These are phyloP conservation scores for Nitzschia sp. DNA, from an alignment of 108 stramenopile species.

Conservation along the genomic window DNA sequence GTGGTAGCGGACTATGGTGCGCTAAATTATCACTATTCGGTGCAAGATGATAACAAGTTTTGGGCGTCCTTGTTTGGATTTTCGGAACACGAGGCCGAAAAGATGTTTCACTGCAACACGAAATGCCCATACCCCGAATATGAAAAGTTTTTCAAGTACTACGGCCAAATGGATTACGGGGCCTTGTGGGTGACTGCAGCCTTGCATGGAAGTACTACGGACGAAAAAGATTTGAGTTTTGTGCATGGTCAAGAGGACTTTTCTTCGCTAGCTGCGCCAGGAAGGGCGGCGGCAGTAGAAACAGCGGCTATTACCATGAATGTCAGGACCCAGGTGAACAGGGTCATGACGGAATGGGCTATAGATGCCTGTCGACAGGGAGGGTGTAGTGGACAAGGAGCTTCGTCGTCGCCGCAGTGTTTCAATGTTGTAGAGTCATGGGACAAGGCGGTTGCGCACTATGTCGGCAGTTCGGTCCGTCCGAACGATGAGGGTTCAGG, in stretches of 20 bases:
- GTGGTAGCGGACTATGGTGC: constrained; percentile 18
- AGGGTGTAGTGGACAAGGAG: constrained; percentile 23
- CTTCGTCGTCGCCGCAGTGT: constrained; percentile 8
- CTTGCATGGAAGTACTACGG: constrained; percentile 9
- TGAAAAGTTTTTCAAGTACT: constrained; percentile 55
- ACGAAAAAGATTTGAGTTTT: constrained; percentile 21
- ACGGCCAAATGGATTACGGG: constrained; percentile 57
- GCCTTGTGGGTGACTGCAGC: constrained; percentile 48
- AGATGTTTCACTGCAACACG: constrained; percentile 27
- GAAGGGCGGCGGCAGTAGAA: constrained; percentile 40
- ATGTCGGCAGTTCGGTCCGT: constrained; percentile 42
- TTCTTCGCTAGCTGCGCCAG: constrained; percentile 17
- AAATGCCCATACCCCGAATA: constrained; percentile 50
- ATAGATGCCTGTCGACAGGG: constrained; percentile 54
- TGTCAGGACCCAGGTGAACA: constrained; percentile 62
- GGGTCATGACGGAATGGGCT: constrained; percentile 44
- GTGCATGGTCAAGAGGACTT: constrained; percentile 44
- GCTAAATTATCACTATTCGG: constrained; percentile 17
- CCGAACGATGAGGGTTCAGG: constrained; percentile 43
- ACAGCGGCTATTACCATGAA: constrained; percentile 46
- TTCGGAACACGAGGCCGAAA: constrained; percentile 23
- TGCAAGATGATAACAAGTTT: constrained; percentile 2
- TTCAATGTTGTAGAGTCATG: constrained; percentile 41
- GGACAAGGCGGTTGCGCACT: constrained; percentile 38
- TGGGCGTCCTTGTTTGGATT: constrained; percentile 5